Percentiles rank a stretch among this genome's conserved stretches.
Evolutionary conservation across 2,329 filamentous ascomycete species (phyloP).

Genomic region (Rhynchosporium graminicola): DNA sequence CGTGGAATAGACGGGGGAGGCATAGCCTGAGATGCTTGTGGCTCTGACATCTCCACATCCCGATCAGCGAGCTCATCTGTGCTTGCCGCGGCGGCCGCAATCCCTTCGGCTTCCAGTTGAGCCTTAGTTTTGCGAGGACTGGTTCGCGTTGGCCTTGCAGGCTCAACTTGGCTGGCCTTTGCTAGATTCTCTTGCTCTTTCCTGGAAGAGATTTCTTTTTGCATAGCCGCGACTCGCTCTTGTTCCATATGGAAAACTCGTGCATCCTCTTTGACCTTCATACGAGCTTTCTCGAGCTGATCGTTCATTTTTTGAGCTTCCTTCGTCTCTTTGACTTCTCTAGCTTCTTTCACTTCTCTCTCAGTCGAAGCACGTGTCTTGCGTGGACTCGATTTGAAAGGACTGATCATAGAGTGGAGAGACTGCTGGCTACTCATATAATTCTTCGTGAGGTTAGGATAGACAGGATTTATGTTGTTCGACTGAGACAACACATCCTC

Average conservation of each 20-base stretch:
- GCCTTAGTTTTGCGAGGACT: slow-evolving; percentile 55
- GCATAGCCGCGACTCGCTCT: slow-evolving; percentile 54
- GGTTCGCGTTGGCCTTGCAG: slow-evolving; percentile 48
- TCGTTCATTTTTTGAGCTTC: slow-evolving; percentile 63
- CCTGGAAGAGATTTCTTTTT: slow-evolving; percentile 54
- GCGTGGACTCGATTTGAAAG: slow-evolving; percentile 37
- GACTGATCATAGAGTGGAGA: slow-evolving; percentile 27
- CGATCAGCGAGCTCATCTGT: slow-evolving; percentile 42
- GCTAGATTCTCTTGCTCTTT: slow-evolving; percentile 52
- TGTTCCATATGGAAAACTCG: slow-evolving; percentile 59
- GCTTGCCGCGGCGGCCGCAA: slow-evolving; percentile 37
- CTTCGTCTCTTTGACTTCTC: slow-evolving; percentile 64
- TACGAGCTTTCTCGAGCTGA: slow-evolving; percentile 65
- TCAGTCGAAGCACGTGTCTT: slow-evolving; percentile 61
- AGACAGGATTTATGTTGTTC: slow-evolving; percentile 38
- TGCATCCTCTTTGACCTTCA: slow-evolving; percentile 71
- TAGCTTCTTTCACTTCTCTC: slow-evolving; percentile 60
- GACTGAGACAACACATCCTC: slow-evolving; percentile 46
- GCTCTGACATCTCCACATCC: slow-evolving; percentile 60
- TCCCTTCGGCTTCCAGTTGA: slow-evolving; percentile 39
- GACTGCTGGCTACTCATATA: slow-evolving; percentile 29
- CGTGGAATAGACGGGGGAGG: slow-evolving; percentile 63
- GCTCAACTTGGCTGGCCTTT: slow-evolving; percentile 40
- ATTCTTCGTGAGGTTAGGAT: slow-evolving; percentile 48
- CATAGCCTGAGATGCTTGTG: slow-evolving; percentile 48